These are phyloP conservation scores for Incumbomyces delicatus DNA, from an alignment of 2,329 filamentous ascomycete species.

Conservation along the genomic window DNA sequence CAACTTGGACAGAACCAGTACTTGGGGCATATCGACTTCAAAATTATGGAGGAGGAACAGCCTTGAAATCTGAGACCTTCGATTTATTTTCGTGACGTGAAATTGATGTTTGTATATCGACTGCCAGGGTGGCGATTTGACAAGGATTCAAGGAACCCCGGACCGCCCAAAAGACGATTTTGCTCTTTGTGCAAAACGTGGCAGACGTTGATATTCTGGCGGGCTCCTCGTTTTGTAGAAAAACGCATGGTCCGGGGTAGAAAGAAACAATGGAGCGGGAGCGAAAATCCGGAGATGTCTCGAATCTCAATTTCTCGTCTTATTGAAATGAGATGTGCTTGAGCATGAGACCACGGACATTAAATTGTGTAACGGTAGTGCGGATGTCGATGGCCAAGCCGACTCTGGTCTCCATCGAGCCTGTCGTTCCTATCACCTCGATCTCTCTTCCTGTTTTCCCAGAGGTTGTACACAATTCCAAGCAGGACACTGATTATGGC, in stretches of 20 bases:
- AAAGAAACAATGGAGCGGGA: neutral
- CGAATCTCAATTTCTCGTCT: neutral
- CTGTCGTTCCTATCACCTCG: constrained; percentile 30
- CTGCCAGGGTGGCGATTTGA: too few species aligned
- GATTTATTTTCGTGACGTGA: neutral
- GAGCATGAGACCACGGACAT: neutral
- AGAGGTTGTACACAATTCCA: constrained; percentile 31
- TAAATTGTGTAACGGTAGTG: constrained; percentile 6
- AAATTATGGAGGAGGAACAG: too few species aligned
- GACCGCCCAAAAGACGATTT: too few species aligned
- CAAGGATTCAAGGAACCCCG: too few species aligned
- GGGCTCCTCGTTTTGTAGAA: neutral
- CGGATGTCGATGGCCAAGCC: constrained; percentile 26
- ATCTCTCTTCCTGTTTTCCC: constrained; percentile 34
- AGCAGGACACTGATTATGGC: constrained; percentile 22
- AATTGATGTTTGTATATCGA: neutral
- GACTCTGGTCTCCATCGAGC: constrained; percentile 24
- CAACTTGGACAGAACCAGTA: neutral
- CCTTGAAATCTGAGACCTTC: neutral
- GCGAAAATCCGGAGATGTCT: neutral
- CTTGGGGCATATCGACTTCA: neutral
- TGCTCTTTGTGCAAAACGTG: too few species aligned
- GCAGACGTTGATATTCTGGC: too few species aligned
- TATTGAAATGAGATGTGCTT: neutral
- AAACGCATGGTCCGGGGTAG: neutral